Conservation (phyloP, 768 basidiomycete species). For the Sporobolomyces roseus region DNA sequence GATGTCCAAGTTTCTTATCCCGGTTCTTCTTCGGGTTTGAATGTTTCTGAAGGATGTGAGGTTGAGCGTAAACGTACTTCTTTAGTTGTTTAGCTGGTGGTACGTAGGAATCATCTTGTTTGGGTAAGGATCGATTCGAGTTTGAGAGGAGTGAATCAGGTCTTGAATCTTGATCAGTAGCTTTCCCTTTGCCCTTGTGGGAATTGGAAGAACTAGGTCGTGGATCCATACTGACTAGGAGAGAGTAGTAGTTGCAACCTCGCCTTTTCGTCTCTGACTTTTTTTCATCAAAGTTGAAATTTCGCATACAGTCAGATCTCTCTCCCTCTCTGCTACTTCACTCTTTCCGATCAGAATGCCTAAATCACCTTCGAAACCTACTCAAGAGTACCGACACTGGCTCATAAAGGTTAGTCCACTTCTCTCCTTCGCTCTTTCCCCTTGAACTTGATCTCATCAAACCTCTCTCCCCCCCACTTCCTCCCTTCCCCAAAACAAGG, state of each 20-base stretch:
- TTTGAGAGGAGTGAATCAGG: conserved; percentile 20
- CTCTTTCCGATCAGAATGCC: neutral
- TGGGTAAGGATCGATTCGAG: conserved; percentile 17
- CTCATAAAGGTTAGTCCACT: conserved; percentile 21
- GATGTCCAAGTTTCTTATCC: conserved; percentile 39
- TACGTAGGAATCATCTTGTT: conserved; percentile 24
- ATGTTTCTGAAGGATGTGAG: conserved; percentile 25
- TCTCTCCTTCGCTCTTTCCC: neutral
- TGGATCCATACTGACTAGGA: too few relatives aligned
- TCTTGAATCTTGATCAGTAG: neutral
- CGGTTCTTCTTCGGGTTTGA: conserved; percentile 15
- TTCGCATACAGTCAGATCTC: neutral
- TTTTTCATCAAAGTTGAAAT: neutral
- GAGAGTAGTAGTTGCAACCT: too few relatives aligned
- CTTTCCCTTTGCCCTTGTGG: conserved; percentile 23
- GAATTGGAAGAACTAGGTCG: neutral
- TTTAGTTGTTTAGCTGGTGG: conserved; percentile 21
- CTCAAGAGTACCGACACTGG: conserved; percentile 7
- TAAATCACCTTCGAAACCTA: neutral
- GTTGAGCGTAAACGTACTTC: conserved; percentile 35
- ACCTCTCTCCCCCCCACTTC: neutral
- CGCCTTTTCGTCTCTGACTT: too few relatives aligned
- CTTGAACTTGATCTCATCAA: too few relatives aligned
- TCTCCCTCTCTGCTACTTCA: neutral
- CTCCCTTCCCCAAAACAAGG: conserved; percentile 58